These are phyloP conservation scores for Chaetomium sp. DNA, from an alignment of 2,329 filamentous ascomycete genomes.

Conservation along the genomic window DNA sequence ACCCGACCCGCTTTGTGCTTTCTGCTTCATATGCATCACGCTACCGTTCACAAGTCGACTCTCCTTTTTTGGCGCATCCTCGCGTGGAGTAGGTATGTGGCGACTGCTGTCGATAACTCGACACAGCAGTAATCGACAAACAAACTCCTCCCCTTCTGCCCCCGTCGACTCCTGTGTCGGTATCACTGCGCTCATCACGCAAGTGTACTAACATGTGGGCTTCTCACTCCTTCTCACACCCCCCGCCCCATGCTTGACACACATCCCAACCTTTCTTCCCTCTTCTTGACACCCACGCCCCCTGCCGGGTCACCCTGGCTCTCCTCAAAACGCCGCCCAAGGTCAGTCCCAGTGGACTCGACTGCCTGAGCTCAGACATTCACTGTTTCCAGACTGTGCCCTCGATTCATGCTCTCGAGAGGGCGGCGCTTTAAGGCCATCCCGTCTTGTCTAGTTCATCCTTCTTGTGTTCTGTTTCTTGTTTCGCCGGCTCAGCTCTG, in stretches of 20 bases:
- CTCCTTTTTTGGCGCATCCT: too few species aligned
- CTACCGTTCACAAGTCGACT: too few species aligned
- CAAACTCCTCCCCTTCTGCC: background rate
- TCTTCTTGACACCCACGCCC: background rate
- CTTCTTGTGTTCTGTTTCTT: slow-evolving; percentile 22
- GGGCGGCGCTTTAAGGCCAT: slow-evolving; percentile 13
- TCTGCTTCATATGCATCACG: too few species aligned
- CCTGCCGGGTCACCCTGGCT: background rate
- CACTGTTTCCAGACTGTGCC: slow-evolving; percentile 23
- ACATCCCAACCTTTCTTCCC: background rate
- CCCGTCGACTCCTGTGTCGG: background rate
- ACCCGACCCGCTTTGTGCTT: too few species aligned
- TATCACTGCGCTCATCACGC: background rate
- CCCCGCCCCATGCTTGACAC: background rate
- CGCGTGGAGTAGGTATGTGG: too few species aligned
- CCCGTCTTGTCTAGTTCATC: slow-evolving; percentile 5
- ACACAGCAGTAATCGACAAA: background rate
- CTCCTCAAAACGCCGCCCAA: background rate
- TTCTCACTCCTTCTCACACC: background rate
- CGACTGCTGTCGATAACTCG: too few species aligned
- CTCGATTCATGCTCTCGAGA: slow-evolving; percentile 20
- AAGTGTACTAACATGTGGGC: too few species aligned
- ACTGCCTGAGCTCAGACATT: slow-evolving; percentile 16
- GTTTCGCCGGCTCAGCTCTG: background rate
- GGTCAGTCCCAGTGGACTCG: slow-evolving; percentile 14